phyloP scores from a whole-genome alignment of 192 early-diverging fungal species.

The Coemansia umbellata region DNA sequence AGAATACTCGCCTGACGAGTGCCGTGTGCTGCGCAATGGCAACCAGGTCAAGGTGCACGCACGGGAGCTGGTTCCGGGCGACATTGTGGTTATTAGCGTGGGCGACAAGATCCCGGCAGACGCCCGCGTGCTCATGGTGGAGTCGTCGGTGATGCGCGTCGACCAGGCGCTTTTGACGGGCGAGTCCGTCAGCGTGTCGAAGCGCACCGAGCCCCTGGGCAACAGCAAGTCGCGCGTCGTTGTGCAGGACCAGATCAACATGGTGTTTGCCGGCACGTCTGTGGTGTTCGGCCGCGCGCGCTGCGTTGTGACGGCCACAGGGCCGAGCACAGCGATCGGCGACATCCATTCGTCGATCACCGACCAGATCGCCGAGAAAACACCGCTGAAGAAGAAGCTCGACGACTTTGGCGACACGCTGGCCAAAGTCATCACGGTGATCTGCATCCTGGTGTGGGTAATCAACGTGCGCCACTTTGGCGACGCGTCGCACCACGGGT shows the following conservation, averaged over 20 bases:
- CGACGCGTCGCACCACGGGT: conserved; percentile 83
- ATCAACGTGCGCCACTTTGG: conserved; percentile 98
- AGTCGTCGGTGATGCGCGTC: conserved; percentile 81
- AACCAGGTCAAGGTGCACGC: conserved; percentile 63
- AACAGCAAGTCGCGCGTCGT: conserved; percentile 53
- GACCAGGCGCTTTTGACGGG: conserved; percentile 97
- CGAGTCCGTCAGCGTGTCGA: conserved; percentile 88
- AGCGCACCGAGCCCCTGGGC: conserved; percentile 59
- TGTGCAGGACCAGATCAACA: conserved; percentile 95
- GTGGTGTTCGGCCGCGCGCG: conserved; percentile 85
- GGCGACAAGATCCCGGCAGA: conserved; percentile 98
- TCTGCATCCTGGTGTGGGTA: conserved; percentile 91
- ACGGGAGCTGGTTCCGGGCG: conserved; percentile 89
- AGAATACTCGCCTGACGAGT: conserved; percentile 95
- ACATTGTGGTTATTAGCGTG: conserved; percentile 85
- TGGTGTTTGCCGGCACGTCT: conserved; percentile 96
- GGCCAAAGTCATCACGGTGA: conserved; percentile 62
- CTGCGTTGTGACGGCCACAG: conserved; percentile 86
- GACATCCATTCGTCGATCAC: conserved; percentile 87
- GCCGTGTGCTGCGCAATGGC: conserved; percentile 83
- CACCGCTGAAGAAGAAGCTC: conserved; percentile 90
- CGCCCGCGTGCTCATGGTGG: conserved; percentile 74
- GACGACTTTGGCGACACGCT: conserved; percentile 93
- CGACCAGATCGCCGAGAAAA: conserved; percentile 82
- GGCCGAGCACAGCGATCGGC: conserved; percentile 88